phyloP scores from a whole-genome alignment of 176 grass and related monocot species.

The Triticum aestivum region IWGSC_CS_RefSeq_v2.1 NC_057795.1:636247405-636247904 shows the following conservation, averaged over 20 bases:
- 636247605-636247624: not conserved
- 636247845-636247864: not conserved
- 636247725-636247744: not conserved
- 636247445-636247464: constrained; percentile 15
- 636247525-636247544: constrained; percentile 94
- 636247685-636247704: not conserved
- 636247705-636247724: not conserved
- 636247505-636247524: constrained; percentile 83
- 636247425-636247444: constrained; percentile 4
- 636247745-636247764: not conserved
- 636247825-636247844: not conserved
- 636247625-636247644: not conserved
- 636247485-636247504: constrained; percentile 97
- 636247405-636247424: constrained; percentile 15
- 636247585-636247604: constrained; percentile 2
- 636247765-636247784: not conserved
- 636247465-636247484: constrained; percentile 71
- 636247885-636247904: not conserved
- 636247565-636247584: constrained; percentile 81
- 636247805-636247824: not conserved
- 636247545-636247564: constrained; percentile 81
- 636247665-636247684: not conserved
- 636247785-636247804: not conserved
- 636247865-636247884: constrained; percentile 2
- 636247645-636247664: constrained; percentile 2